These are phyloP conservation scores for Fonsecaea pedrosoi DNA, from an alignment of 2,329 filamentous ascomycete species.

Conservation along the genomic window DNA sequence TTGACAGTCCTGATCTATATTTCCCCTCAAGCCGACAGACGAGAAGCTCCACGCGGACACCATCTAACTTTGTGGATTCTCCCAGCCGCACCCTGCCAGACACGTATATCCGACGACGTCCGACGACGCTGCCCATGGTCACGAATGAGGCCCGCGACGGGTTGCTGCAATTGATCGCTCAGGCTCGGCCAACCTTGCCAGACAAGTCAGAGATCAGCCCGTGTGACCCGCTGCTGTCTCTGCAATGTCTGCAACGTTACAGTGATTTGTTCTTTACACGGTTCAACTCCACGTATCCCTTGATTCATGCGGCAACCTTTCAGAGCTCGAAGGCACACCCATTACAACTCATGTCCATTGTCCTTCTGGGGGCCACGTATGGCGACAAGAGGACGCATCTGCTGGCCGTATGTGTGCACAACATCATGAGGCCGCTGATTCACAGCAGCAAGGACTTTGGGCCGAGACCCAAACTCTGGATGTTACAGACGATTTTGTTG, in stretches of 20 bases:
- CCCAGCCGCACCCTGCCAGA: too few relatives aligned
- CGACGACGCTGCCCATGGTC: too few relatives aligned
- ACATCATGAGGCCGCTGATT: constrained; percentile 65
- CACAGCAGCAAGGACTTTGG: constrained; percentile 65
- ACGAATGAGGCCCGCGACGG: too few relatives aligned
- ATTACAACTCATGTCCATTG: constrained; percentile 60
- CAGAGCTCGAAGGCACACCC: constrained; percentile 58
- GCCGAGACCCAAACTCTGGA: constrained; percentile 66
- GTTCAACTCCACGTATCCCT: constrained; percentile 67
- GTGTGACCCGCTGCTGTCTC: constrained; percentile 60
- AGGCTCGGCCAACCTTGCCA: constrained; percentile 56
- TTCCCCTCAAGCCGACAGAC: too few relatives aligned
- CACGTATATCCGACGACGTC: too few relatives aligned
- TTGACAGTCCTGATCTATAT: too few relatives aligned
- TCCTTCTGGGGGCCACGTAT: constrained; percentile 69
- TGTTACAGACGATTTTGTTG: constrained; percentile 66
- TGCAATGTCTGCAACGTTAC: constrained; percentile 61
- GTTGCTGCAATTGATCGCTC: constrained; percentile 60
- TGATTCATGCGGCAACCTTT: constrained; percentile 66
- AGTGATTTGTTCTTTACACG: constrained; percentile 66
- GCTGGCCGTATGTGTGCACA: constrained; percentile 67
- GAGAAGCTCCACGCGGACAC: too few relatives aligned
- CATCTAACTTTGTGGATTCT: too few relatives aligned
- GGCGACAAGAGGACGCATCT: constrained; percentile 65
- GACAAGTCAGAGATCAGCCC: constrained; percentile 56